Evolutionary conservation across 2,329 filamentous ascomycete species (phyloP).

Genomic region (Hypoxylon sp.): DNA sequence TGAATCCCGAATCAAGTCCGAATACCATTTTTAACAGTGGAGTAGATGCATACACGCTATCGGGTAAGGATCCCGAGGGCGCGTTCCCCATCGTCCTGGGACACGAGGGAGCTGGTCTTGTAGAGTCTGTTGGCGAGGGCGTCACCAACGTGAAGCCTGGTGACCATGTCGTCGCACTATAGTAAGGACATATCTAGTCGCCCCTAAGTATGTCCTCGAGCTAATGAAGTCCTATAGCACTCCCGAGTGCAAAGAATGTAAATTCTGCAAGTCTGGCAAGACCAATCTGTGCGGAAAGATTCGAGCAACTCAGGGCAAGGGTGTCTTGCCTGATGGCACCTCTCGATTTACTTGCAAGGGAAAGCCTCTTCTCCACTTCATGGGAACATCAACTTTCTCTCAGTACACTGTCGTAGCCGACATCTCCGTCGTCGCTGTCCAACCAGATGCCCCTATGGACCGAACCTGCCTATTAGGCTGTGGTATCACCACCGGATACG

Average conservation of each 20-base stretch:
- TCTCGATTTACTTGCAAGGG: slow-evolving; percentile 94
- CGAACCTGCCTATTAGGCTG: slow-evolving; percentile 95
- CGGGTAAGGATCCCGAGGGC: slow-evolving; percentile 96
- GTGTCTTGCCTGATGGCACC: slow-evolving; percentile 97
- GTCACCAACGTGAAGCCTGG: slow-evolving; percentile 94
- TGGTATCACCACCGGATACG: slow-evolving; percentile 98
- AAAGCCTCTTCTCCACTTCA: slow-evolving; percentile 96
- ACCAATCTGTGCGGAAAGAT: slow-evolving; percentile 99
- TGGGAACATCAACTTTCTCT: slow-evolving; percentile 98
- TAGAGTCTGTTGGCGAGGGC: slow-evolving; percentile 93
- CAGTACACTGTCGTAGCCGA: slow-evolving; percentile 99
- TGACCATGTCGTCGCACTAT: slow-evolving; percentile 89
- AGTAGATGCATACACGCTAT: slow-evolving; percentile 89
- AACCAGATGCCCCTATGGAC: slow-evolving; percentile 91
- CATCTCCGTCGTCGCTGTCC: slow-evolving; percentile 96
- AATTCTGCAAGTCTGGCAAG: slow-evolving; percentile 99
- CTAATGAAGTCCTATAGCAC: slow-evolving; percentile 66
- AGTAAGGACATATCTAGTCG: slow-evolving; percentile 62
- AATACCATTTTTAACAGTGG: slow-evolving; percentile 33
- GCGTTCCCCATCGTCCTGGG: slow-evolving; percentile 89
- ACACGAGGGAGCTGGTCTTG: slow-evolving; percentile 90
- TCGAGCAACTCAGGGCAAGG: slow-evolving; percentile 92
- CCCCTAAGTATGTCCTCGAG: slow-evolving; percentile 7
- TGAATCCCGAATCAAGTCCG: slow-evolving; percentile 45
- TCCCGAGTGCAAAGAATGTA: slow-evolving; percentile 96